phyloP scores from a whole-genome alignment of 1,284 basidiomycete genomes.

The Naganishia cerealis region DNA sequence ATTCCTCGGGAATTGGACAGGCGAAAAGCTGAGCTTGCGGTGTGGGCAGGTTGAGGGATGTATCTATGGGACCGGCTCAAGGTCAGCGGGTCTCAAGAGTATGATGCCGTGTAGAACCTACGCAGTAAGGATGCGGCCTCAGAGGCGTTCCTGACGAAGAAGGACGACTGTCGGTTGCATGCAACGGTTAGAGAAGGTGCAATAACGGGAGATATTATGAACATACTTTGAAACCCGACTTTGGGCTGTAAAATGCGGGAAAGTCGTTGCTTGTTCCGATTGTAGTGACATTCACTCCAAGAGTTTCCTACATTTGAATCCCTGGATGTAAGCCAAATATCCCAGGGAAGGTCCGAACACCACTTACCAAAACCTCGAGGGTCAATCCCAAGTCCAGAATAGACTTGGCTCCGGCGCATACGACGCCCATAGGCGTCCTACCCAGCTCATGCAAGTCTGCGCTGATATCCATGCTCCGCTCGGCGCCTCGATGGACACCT shows the following conservation, averaged over 20 bases:
- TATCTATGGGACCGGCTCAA: slow-evolving; percentile 38
- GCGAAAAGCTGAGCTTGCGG: slow-evolving; percentile 67
- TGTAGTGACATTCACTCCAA: slow-evolving; percentile 86
- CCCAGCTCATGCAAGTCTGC: slow-evolving; percentile 82
- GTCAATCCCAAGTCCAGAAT: slow-evolving; percentile 91
- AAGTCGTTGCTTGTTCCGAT: slow-evolving; percentile 77
- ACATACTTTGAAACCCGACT: slow-evolving; percentile 75
- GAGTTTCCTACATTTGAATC: slow-evolving; percentile 70
- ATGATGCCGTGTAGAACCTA: slow-evolving; percentile 51
- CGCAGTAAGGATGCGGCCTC: slow-evolving; percentile 71
- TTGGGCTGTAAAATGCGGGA: slow-evolving; percentile 88
- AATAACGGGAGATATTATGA: neutral
- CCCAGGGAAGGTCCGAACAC: neutral
- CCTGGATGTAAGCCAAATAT: neutral
- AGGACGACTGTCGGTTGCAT: slow-evolving; percentile 14
- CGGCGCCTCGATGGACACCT: slow-evolving; percentile 87
- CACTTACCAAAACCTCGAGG: slow-evolving; percentile 79
- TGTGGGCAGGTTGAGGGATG: slow-evolving; percentile 47
- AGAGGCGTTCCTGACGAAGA: slow-evolving; percentile 49
- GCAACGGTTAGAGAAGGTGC: neutral
- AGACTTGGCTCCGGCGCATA: slow-evolving; percentile 92
- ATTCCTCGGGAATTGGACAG: slow-evolving; percentile 82
- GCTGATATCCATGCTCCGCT: slow-evolving; percentile 88
- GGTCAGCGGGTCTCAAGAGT: neutral
- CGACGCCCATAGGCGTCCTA: slow-evolving; percentile 75